Conservation (phyloP, 257 asterid species). For the Solanum clarkiae region DNA sequence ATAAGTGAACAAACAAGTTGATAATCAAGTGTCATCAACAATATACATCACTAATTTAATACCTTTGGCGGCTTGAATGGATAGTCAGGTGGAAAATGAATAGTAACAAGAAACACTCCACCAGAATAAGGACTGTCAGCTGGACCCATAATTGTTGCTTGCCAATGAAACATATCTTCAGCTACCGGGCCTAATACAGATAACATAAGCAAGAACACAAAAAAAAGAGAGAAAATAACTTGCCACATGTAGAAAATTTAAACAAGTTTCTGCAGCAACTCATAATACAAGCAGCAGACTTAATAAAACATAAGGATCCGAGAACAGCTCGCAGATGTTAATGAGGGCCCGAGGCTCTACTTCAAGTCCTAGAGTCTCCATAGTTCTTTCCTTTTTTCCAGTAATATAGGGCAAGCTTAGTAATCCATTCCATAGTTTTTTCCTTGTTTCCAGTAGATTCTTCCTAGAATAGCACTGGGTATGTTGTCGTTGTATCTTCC, state of each 20-base stretch:
- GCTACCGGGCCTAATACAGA: neutral
- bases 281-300: neutral
- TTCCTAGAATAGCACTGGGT: neutral
- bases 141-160: neutral
- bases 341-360: neutral
- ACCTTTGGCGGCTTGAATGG: neutral
- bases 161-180: constrained; percentile 1
- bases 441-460: neutral
- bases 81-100: neutral
- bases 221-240: neutral
- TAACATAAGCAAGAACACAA: neutral
- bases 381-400: neutral
- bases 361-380: neutral
- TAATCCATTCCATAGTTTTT: too few relatives aligned
- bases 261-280: neutral
- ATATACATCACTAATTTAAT: neutral
- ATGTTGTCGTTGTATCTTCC: neutral
- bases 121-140: neutral
- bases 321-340: neutral
- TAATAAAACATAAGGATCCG: neutral
- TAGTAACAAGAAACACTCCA: neutral
- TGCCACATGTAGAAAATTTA: neutral
- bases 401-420: too few relatives aligned
- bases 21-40: neutral
- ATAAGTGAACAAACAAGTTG: neutral